A percentile compares a stretch with the other conserved stretches of the same genome.
phyloP scores from a whole-genome alignment of 176 grass and related monocot genomes.

The Saccharum officinarum region DNA sequence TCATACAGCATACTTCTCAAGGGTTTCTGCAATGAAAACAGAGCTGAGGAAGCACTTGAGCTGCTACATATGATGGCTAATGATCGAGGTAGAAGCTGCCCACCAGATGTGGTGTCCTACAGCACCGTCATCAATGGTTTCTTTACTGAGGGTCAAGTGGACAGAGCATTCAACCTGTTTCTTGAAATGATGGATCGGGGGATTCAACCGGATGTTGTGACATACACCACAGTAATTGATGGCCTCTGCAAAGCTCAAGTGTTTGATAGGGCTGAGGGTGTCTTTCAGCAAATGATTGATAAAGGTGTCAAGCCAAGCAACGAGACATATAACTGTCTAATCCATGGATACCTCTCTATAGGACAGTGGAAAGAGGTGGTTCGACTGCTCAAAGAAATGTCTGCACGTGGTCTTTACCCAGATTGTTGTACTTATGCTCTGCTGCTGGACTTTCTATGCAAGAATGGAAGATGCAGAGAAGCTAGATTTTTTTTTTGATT shows the following conservation, averaged over 20 bases:
- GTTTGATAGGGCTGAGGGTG: background rate
- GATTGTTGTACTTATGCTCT: background rate
- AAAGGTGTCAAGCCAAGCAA: background rate
- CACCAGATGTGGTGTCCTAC: slow-evolving; percentile 20
- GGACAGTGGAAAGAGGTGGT: background rate
- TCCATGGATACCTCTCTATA: slow-evolving; percentile 7
- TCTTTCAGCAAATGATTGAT: slow-evolving; percentile 16
- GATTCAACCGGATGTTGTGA: background rate
- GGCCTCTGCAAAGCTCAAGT: slow-evolving; percentile 12
- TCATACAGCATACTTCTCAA: slow-evolving; percentile 5
- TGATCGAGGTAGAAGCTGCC: background rate
- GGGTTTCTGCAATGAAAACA: slow-evolving; percentile 20
- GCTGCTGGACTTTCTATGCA: slow-evolving; percentile 9
- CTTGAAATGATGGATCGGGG: background rate
- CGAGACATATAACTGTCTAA: background rate
- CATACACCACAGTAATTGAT: slow-evolving; percentile 20
- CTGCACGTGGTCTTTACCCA: background rate
- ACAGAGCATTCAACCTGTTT: slow-evolving; percentile 2
- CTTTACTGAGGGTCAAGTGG: background rate
- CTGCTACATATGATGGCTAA: slow-evolving; percentile 34
- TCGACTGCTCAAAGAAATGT: slow-evolving; percentile 16
- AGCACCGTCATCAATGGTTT: slow-evolving; percentile 12
- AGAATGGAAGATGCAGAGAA: background rate
- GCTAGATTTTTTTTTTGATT: background rate
- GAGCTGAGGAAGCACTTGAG: slow-evolving; percentile 14